These are phyloP conservation scores for Potentilla sterilis DNA, from an alignment of 306 rosid species.

Conservation along the genomic window DNA sequence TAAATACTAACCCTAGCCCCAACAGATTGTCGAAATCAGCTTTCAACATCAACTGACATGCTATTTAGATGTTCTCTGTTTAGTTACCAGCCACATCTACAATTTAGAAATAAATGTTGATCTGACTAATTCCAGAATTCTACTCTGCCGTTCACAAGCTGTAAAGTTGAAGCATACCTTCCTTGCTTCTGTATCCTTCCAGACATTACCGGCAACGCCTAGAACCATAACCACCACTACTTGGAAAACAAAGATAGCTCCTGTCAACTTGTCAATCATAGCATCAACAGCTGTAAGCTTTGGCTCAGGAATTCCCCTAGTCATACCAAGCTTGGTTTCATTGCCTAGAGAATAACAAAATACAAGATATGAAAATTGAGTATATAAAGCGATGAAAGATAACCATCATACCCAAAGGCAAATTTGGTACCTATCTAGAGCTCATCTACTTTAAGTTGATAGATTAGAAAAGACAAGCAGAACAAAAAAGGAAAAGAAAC, in stretches of 20 bases:
- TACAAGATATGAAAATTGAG: conserved; percentile 16
- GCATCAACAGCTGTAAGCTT: conserved; percentile 99
- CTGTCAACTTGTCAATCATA: conserved; percentile 97
- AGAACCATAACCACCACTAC: conserved; percentile 95
- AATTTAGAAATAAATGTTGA: background rate
- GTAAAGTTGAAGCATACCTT: conserved; percentile 51
- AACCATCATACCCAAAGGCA: background rate
- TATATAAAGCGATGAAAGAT: conserved; percentile 11
- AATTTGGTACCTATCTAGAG: background rate
- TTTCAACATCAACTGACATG: background rate
- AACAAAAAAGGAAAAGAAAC: background rate
- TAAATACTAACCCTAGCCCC: background rate
- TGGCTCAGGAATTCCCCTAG: conserved; percentile 97
- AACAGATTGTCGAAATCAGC: background rate
- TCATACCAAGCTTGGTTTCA: conserved; percentile 98
- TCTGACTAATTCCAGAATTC: background rate
- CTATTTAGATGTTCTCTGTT: background rate
- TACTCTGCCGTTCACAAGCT: background rate
- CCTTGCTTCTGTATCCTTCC: conserved; percentile 98
- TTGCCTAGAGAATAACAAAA: conserved; percentile 56
- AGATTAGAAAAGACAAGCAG: conserved; percentile 1
- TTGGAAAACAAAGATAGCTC: conserved; percentile 95
- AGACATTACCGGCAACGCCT: conserved; percentile 93
- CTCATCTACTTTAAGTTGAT: background rate
- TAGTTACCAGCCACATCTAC: background rate